Evolutionary conservation across 1,284 basidiomycete genomes (phyloP).

Genomic region (Entoloma clypeatum): DNA sequence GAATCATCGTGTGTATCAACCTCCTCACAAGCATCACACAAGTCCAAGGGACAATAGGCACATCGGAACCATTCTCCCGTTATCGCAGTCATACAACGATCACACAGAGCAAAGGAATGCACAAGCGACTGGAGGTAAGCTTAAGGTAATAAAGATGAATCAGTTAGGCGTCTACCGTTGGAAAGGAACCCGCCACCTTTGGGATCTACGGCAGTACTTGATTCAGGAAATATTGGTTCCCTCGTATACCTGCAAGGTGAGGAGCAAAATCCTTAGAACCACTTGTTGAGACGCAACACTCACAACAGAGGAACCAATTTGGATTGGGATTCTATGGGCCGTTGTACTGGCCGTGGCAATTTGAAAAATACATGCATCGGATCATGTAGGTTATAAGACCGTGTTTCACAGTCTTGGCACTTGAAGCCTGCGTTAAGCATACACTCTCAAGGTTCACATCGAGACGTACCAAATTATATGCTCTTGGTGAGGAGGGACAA

Average conservation of each 20-base stretch:
- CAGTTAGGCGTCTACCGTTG: neutral
- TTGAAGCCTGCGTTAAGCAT: slow-evolving; percentile 30
- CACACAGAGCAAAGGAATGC: slow-evolving; percentile 69
- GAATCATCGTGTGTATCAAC: slow-evolving; percentile 77
- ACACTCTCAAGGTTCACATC: neutral
- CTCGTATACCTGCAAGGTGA: slow-evolving; percentile 54
- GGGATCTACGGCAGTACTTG: slow-evolving; percentile 45
- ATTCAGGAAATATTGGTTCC: slow-evolving; percentile 58
- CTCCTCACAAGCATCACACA: slow-evolving; percentile 76
- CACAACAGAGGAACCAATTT: slow-evolving; percentile 72
- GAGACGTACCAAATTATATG: slow-evolving; percentile 60
- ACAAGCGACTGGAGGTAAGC: too few species aligned
- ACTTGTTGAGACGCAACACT: slow-evolving; percentile 17
- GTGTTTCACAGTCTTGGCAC: slow-evolving; percentile 77
- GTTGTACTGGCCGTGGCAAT: slow-evolving; percentile 71
- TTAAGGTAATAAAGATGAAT: slow-evolving; percentile 55
- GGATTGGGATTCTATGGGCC: slow-evolving; percentile 55
- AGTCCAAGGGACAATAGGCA: slow-evolving; percentile 78
- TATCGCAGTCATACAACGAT: slow-evolving; percentile 72
- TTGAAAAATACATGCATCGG: slow-evolving; percentile 86
- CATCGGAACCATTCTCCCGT: slow-evolving; percentile 85
- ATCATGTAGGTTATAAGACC: slow-evolving; percentile 77
- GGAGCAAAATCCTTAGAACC: neutral
- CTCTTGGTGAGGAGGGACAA: slow-evolving; percentile 60
- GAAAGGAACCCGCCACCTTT: slow-evolving; percentile 42